Evolutionary conservation across 306 rosid genomes (phyloP).

Genomic region (Hippophae rhamnoides): DNA sequence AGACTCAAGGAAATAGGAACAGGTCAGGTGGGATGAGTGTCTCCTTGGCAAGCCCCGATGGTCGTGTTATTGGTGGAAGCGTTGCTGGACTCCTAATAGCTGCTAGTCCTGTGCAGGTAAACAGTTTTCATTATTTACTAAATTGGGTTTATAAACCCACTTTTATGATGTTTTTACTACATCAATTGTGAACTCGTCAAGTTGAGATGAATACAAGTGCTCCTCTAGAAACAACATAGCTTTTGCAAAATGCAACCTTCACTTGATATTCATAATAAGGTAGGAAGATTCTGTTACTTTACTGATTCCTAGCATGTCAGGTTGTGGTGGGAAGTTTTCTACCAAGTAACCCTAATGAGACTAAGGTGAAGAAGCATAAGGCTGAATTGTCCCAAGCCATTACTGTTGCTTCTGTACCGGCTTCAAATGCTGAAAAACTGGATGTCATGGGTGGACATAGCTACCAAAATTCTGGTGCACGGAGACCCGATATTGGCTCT

Average conservation of each 20-base stretch:
- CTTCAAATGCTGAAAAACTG: slow-evolving; percentile 40
- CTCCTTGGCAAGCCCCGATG: slow-evolving; percentile 62
- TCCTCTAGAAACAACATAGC: too few relatives aligned
- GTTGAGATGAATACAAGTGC: too few relatives aligned
- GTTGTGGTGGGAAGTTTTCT: slow-evolving; percentile 83
- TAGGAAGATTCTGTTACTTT: too few relatives aligned
- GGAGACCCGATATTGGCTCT: slow-evolving; percentile 32
- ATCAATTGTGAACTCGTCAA: too few relatives aligned
- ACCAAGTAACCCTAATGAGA: slow-evolving; percentile 55
- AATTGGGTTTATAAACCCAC: neutral
- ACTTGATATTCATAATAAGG: too few relatives aligned
- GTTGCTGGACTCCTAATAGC: slow-evolving; percentile 72
- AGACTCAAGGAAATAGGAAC: slow-evolving; percentile 63
- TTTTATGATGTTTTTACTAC: too few relatives aligned
- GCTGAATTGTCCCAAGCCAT: slow-evolving; percentile 23
- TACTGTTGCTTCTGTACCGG: slow-evolving; percentile 27
- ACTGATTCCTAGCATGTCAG: slow-evolving; percentile 26
- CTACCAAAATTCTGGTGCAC: slow-evolving; percentile 34
- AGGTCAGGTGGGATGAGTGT: slow-evolving; percentile 74
- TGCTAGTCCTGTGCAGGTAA: slow-evolving; percentile 77
- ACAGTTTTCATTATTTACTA: neutral
- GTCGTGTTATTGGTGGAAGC: slow-evolving; percentile 66
- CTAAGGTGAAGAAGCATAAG: slow-evolving; percentile 48
- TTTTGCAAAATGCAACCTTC: too few relatives aligned
- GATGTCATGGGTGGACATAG: slow-evolving; percentile 42